phyloP scores from a whole-genome alignment of 2,329 filamentous ascomycete species.

The Dryadomyces quercus-mongolicae region DNA sequence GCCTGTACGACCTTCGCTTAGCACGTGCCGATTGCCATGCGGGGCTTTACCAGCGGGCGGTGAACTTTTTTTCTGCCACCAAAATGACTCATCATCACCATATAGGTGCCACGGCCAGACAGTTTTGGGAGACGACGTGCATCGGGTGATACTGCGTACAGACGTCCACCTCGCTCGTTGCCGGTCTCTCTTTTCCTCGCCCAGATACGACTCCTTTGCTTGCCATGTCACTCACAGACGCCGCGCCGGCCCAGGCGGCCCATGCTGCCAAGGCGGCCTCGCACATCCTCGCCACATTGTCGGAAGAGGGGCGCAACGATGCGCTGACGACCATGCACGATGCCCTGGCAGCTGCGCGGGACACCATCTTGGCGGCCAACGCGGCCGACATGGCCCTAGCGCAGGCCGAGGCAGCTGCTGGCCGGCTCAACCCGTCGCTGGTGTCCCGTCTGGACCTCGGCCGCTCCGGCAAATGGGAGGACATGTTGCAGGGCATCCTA shows the following conservation, averaged over 20 bases:
- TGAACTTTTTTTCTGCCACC: not conserved
- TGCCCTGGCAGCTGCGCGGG: constrained; percentile 57
- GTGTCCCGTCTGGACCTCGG: constrained; percentile 80
- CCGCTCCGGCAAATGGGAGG: constrained; percentile 85
- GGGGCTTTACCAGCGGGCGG: too few relatives aligned
- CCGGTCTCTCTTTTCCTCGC: too few relatives aligned
- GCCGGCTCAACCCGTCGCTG: constrained; percentile 67
- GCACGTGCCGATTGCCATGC: not conserved
- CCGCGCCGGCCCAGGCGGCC: constrained; percentile 66
- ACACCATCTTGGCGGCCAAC: constrained; percentile 78
- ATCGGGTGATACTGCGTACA: too few relatives aligned
- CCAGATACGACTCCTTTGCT: too few relatives aligned
- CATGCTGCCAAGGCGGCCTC: constrained; percentile 70
- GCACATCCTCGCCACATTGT: constrained; percentile 68
- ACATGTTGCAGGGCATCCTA: constrained; percentile 91
- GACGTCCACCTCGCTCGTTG: too few relatives aligned
- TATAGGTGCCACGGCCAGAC: too few relatives aligned
- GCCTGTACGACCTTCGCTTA: not conserved
- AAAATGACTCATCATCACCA: not conserved
- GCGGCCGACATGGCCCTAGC: constrained; percentile 68
- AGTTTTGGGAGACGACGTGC: too few relatives aligned
- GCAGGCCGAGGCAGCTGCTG: constrained; percentile 53
- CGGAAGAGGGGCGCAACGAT: constrained; percentile 64
- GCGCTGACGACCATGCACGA: constrained; percentile 74
- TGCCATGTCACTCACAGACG: constrained; percentile 79